Evolutionary conservation across 2,329 filamentous ascomycete genomes (phyloP).

Genomic region (Podosphaera aphanis): DNA sequence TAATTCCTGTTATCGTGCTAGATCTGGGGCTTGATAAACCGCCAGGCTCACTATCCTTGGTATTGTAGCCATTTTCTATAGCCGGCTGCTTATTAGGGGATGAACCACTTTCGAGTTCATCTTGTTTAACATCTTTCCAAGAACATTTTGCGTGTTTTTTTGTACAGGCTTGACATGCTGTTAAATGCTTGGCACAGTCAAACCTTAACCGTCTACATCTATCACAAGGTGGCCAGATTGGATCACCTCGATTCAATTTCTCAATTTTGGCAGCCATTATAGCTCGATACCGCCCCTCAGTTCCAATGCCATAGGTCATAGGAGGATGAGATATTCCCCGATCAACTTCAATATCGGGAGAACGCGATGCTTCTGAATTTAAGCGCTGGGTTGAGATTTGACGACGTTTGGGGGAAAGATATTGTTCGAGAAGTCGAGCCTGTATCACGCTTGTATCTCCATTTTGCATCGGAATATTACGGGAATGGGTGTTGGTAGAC

Average conservation of each 20-base stretch:
- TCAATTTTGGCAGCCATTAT: slow-evolving; percentile 58
- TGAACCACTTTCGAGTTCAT: slow-evolving; percentile 24
- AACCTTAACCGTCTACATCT: slow-evolving; percentile 58
- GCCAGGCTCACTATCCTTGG: background rate
- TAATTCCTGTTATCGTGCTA: background rate
- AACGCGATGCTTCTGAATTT: slow-evolving; percentile 4
- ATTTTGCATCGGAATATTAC: slow-evolving; percentile 13
- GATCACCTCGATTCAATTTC: slow-evolving; percentile 45
- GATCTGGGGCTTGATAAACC: background rate
- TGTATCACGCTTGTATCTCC: slow-evolving; percentile 19
- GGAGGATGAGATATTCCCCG: background rate
- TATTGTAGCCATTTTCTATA: background rate
- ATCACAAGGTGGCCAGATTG: slow-evolving; percentile 64
- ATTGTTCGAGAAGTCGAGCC: slow-evolving; percentile 32
- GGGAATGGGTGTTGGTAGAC: slow-evolving; percentile 22
- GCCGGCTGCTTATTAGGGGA: background rate
- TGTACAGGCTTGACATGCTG: slow-evolving; percentile 67
- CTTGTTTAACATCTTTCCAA: slow-evolving; percentile 60
- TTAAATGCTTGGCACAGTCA: slow-evolving; percentile 66
- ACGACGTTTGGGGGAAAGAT: slow-evolving; percentile 15
- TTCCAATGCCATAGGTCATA: slow-evolving; percentile 10
- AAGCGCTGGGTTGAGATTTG: slow-evolving; percentile 6
- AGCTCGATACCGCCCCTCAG: slow-evolving; percentile 23
- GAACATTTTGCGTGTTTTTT: slow-evolving; percentile 77
- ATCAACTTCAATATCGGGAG: slow-evolving; percentile 2